Evolutionary conservation across 768 basidiomycete species (phyloP), one percentile per base, ranked within the genome.

Genomic region (Clathrus columnatus): DNA sequence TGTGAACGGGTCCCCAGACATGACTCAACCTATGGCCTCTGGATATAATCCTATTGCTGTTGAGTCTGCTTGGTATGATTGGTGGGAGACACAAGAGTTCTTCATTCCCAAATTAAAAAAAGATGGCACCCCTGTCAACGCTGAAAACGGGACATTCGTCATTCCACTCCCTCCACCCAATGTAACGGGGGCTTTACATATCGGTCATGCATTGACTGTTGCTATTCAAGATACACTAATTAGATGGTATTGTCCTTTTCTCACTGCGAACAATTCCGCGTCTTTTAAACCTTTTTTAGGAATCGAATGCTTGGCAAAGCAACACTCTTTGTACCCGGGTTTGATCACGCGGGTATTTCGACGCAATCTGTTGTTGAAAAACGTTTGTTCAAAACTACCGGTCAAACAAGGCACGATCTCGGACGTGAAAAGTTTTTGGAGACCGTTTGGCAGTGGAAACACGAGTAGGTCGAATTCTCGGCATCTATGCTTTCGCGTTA

Each of bases 311-410:
- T 87, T 41, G 95, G 95, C 1, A 89, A 84, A 70, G 91, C 90
- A 8, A 86, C 88, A 0, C 74, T 98, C 0, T 98, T 87, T 64
- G 80, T 84, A 1, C 96, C 96, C 0, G 96, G 96, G 16, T 99
- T 94, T 65, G 96, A 99, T 69, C 96, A 99, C 63, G 96, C 96
- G 0, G 94, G 95, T 56, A 98, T 99, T 58, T 94, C 94, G 0
- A 98, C 96, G 0, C 96, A 99, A 70, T 90, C 90, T 45, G 95
- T 99, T 16, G 95, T 98, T 1, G 96, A 98, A 68, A 92, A 91
- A 68, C 79, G 93, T 17, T 65, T 98, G 29, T 87, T 81, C 73
- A 99, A 95, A 71, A 69, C 79, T 0, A 76, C 84, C 29, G 89
- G 91, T 1, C 75, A 84, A 69, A 89, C 88, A 1, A 74, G 95